Percentiles rank a stretch among this genome's conserved stretches.
Conservation (phyloP, 2,329 filamentous ascomycete genomes). For the Seiridium cupressi region DNA sequence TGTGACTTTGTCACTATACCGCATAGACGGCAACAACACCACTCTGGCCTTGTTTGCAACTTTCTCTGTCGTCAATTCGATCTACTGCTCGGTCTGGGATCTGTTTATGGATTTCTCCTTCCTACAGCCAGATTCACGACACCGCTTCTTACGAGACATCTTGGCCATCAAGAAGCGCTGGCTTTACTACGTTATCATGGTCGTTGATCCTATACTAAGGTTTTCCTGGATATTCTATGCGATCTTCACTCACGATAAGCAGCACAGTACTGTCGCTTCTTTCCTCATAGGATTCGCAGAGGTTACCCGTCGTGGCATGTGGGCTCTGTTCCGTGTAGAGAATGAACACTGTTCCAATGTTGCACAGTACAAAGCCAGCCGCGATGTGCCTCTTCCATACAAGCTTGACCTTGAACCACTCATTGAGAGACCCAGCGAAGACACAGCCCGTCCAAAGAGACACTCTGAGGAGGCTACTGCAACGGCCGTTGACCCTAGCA, state of each 20-base stretch:
- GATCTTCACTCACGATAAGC: constrained; percentile 74
- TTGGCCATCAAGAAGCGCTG: constrained; percentile 76
- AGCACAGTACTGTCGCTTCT: constrained; percentile 80
- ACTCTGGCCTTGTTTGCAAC: constrained; percentile 73
- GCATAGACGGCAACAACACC: constrained; percentile 59
- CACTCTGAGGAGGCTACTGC: neutral
- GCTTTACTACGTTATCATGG: constrained; percentile 85
- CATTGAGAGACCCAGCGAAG: constrained; percentile 39
- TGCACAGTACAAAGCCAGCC: constrained; percentile 80
- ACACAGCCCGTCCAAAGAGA: constrained; percentile 14
- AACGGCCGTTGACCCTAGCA: neutral
- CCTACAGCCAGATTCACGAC: constrained; percentile 70
- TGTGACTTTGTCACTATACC: constrained; percentile 77
- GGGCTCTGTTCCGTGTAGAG: constrained; percentile 91
- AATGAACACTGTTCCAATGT: constrained; percentile 98
- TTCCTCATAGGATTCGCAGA: constrained; percentile 80
- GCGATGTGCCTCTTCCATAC: constrained; percentile 86
- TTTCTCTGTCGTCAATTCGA: constrained; percentile 76
- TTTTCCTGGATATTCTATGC: constrained; percentile 96
- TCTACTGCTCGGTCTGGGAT: constrained; percentile 91
- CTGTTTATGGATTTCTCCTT: constrained; percentile 94
- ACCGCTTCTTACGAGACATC: constrained; percentile 71
- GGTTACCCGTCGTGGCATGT: constrained; percentile 80
- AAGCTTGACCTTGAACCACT: constrained; percentile 46
- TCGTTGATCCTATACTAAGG: constrained; percentile 78